Evolutionary conservation across 2,329 filamentous ascomycete species (phyloP).

Genomic region (Myriosclerotinia scirpicola): DNA sequence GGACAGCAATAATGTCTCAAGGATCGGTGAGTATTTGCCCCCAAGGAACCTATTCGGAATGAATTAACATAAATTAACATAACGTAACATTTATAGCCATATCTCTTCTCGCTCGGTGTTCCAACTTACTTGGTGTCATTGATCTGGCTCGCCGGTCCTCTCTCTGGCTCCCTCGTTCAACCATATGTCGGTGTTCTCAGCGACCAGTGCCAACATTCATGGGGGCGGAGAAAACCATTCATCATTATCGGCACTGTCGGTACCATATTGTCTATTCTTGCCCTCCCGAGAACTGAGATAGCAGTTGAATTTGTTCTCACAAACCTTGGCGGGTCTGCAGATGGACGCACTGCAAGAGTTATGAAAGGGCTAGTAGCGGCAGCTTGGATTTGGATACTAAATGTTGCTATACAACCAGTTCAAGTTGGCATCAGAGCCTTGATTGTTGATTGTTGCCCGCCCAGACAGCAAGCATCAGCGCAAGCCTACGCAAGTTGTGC

Average conservation of each 20-base stretch:
- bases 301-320: not conserved
- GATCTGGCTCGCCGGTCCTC: constrained; percentile 53
- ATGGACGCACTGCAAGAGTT: not conserved
- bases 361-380: constrained; percentile 44
- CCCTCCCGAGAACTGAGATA: not conserved
- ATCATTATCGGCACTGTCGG: constrained; percentile 50
- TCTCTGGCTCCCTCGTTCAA: constrained; percentile 53
- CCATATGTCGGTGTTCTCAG: constrained; percentile 55
- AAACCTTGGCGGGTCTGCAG: not conserved
- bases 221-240: constrained; percentile 52
- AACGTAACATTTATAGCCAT: not conserved
- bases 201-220: constrained; percentile 46
- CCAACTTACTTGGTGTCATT: not conserved
- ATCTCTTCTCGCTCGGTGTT: constrained; percentile 1
- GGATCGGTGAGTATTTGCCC: not conserved
- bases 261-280: constrained; percentile 46
- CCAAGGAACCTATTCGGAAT: not conserved
- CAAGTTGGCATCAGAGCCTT: constrained; percentile 40
- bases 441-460: constrained; percentile 39
- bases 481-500: constrained; percentile 39
- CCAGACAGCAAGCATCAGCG: constrained; percentile 38
- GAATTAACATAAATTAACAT: no score
- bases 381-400: constrained; percentile 47
- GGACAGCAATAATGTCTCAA: constrained; percentile 5
- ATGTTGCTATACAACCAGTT: constrained; percentile 40